Conservation (phyloP, 208 protist species). For the Trypanosoma boissoni region DNA sequence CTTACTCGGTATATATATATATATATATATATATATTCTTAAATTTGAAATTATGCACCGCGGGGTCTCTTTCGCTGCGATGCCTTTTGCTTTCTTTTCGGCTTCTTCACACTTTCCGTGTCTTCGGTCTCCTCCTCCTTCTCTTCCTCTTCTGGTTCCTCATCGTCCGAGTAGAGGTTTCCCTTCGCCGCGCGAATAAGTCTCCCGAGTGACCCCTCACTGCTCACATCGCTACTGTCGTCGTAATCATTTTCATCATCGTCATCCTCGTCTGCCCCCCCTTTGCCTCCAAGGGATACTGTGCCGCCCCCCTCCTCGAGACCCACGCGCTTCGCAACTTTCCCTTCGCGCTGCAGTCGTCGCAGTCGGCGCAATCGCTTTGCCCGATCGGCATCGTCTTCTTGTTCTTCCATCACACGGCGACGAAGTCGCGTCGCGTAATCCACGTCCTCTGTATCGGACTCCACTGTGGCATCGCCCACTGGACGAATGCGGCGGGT, state of each 20-base stretch:
- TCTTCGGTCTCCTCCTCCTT: conserved; percentile 6
- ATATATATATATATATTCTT: conserved; percentile 4
- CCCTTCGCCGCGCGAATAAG: conserved; percentile 31
- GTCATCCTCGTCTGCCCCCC: conserved; percentile 16
- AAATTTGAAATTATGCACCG: neutral
- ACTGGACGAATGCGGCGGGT: neutral
- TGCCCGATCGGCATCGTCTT: conserved; percentile 55
- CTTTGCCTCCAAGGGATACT: conserved; percentile 22
- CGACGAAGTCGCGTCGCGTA: conserved; percentile 54
- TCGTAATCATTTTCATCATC: conserved; percentile 26
- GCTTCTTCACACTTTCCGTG: neutral
- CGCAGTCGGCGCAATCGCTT: conserved; percentile 80
- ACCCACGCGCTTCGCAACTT: conserved; percentile 56
- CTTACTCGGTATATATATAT: conserved; percentile 6
- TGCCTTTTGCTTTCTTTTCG: conserved; percentile 32
- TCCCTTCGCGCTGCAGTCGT: conserved; percentile 57
- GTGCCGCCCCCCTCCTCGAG: conserved; percentile 51
- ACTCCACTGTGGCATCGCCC: neutral
- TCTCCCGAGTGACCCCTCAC: conserved; percentile 26
- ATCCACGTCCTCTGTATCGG: neutral
- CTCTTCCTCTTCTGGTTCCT: conserved; percentile 30
- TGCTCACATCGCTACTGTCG: conserved; percentile 19
- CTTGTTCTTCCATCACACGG: conserved; percentile 43
- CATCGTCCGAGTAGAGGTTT: conserved; percentile 34
- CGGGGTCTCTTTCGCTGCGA: conserved; percentile 16